Percentiles rank a stretch among this genome's conserved stretches.
Evolutionary conservation across 1,284 basidiomycete genomes (phyloP).

Genomic region (Cryptococcus floricola): DNA sequence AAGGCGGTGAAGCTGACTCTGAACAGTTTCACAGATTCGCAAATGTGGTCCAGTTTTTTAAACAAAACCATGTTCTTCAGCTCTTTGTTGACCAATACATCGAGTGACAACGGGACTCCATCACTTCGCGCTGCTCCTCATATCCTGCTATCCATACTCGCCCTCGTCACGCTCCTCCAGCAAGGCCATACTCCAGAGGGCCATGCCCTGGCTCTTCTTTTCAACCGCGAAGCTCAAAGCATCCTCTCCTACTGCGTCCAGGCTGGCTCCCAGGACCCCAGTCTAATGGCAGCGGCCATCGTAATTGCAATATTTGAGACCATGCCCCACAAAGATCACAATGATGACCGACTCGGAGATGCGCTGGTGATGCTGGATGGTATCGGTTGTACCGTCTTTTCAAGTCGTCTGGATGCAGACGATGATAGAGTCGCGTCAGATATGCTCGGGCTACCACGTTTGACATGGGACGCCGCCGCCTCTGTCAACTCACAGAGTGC

Average conservation of each 20-base stretch:
- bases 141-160: constrained; percentile 27
- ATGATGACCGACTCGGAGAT: constrained; percentile 14
- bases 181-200: constrained; percentile 14
- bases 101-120: constrained; percentile 4
- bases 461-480: background rate
- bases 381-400: constrained; percentile 18
- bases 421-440: constrained; percentile 6
- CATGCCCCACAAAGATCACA: constrained; percentile 28
- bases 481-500: too few relatives aligned
- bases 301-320: constrained; percentile 32
- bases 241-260: constrained; percentile 20
- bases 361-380: constrained; percentile 23
- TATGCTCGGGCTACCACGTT: background rate
- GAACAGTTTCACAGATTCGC: background rate
- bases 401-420: constrained; percentile 10
- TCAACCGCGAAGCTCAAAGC: constrained; percentile 23
- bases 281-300: constrained; percentile 27
- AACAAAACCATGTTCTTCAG: background rate
- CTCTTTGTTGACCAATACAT: constrained; percentile 8
- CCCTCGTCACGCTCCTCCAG: constrained; percentile 18
- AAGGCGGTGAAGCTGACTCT: background rate
- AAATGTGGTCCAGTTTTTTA: background rate
- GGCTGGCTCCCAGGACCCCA: constrained; percentile 18
- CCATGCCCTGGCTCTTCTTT: constrained; percentile 21
- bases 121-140: constrained; percentile 20